These are phyloP conservation scores for Crataegus laevigata DNA, from an alignment of 306 rosid genomes.

Conservation along the genomic window DNA sequence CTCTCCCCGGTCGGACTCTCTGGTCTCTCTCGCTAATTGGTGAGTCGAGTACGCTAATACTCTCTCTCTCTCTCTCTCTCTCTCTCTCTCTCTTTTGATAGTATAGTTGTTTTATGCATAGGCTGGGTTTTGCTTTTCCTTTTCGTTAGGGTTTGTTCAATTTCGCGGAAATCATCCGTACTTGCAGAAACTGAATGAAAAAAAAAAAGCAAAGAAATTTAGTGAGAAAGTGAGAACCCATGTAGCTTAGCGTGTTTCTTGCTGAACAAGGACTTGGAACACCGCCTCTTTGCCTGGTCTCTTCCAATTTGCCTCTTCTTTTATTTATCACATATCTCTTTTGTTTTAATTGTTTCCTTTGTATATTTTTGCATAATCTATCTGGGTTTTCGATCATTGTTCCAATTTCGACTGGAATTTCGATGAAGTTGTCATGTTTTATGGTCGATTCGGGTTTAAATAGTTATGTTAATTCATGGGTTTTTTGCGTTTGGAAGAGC, in stretches of 20 bases:
- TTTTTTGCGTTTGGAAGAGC: neutral
- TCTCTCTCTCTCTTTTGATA: neutral
- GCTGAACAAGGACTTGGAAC: conserved; percentile 1
- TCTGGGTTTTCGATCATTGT: neutral
- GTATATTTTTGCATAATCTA: neutral
- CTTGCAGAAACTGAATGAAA: neutral
- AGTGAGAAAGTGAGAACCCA: conserved; percentile 1
- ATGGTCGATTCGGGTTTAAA: neutral
- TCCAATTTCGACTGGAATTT: neutral
- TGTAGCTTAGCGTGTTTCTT: conserved; percentile 2
- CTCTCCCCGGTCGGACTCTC: no score
- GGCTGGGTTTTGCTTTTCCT: neutral
- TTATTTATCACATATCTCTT: neutral
- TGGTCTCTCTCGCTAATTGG: neutral
- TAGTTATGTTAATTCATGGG: neutral
- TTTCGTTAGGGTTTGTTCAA: neutral
- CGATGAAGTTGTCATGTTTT: neutral
- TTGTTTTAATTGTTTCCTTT: neutral
- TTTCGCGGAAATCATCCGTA: neutral
- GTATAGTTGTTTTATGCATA: neutral
- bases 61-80: neutral
- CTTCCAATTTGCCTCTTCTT: neutral
- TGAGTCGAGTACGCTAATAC: neutral
- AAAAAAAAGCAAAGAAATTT: neutral
- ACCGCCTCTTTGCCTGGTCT: neutral